phyloP scores from a whole-genome alignment of 1,139 yeast species.

The Yamadazyma songkhlaensis region DNA sequence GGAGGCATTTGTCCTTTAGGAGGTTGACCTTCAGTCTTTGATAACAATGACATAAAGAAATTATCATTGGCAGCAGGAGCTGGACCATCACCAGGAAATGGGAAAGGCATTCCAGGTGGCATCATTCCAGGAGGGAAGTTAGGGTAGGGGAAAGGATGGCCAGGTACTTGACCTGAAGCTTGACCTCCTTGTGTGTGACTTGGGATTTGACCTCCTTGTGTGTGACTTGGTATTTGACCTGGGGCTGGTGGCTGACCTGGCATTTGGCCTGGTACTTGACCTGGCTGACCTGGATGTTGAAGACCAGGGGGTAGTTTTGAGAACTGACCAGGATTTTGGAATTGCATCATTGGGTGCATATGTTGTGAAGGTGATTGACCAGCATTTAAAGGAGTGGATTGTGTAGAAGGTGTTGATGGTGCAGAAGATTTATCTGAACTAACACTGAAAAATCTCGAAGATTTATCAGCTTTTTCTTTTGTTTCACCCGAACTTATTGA shows the following conservation, averaged over 20 bases:
- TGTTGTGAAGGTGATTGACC: background rate
- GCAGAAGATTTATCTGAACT: constrained; percentile 5
- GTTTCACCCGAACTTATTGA: background rate
- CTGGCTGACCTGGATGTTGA: background rate
- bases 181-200: constrained; percentile 1
- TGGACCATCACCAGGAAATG: constrained; percentile 4
- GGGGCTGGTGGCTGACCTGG: too few relatives aligned
- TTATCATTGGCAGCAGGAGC: constrained; percentile 35
- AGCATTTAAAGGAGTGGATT: too few relatives aligned
- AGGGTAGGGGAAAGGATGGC: background rate
- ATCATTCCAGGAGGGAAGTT: background rate
- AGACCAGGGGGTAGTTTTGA: too few relatives aligned
- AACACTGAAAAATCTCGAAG: constrained; percentile 19
- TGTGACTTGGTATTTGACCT: too few relatives aligned
- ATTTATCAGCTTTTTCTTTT: constrained; percentile 7
- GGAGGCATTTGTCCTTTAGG: constrained; percentile 4
- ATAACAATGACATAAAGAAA: constrained; percentile 52
- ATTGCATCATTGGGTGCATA: constrained; percentile 1
- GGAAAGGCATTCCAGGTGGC: constrained; percentile 12
- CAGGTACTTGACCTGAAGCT: constrained; percentile 9
- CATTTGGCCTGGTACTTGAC: too few relatives aligned
- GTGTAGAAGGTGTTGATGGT: background rate
- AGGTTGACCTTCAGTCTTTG: constrained; percentile 8
- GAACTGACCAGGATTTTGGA: too few relatives aligned
- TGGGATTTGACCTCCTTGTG: too few relatives aligned